A percentile compares a stretch with the other conserved stretches of the same genome.
Evolutionary conservation across 495 filamentous ascomycete species (phyloP).

Genomic region (Jackrogersella multiformis): DNA sequence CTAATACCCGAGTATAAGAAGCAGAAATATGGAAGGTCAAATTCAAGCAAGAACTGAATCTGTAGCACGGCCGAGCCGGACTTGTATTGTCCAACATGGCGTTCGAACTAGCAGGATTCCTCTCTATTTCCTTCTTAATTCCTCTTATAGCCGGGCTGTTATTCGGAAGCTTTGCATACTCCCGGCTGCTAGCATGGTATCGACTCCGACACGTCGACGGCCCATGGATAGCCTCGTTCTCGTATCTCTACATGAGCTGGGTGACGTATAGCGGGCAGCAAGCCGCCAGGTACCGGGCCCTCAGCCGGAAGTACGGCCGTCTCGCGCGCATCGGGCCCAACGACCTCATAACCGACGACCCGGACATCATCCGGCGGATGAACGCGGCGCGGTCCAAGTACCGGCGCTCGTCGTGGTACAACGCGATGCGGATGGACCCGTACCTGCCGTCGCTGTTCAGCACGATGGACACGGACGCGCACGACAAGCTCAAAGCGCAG

Average conservation of each 20-base stretch:
- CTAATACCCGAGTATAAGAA: not conserved
- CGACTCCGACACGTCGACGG: slow-evolving; percentile 41
- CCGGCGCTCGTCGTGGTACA: slow-evolving; percentile 49
- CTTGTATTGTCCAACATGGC: slow-evolving; percentile 1
- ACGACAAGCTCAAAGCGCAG: slow-evolving; percentile 52
- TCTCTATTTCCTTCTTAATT: slow-evolving; percentile 9
- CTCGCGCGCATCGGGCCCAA: slow-evolving; percentile 53
- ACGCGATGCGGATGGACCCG: slow-evolving; percentile 47
- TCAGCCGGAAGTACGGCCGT: slow-evolving; percentile 41
- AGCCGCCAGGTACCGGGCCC: slow-evolving; percentile 20
- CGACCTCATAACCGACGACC: slow-evolving; percentile 52
- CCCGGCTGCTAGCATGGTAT: slow-evolving; percentile 30
- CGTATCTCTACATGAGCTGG: slow-evolving; percentile 39
- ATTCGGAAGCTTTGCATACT: slow-evolving; percentile 11
- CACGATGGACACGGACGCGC: slow-evolving; percentile 23
- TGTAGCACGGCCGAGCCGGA: not conserved
- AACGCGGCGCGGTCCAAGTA: slow-evolving; percentile 51
- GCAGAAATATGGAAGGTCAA: slow-evolving; percentile 1
- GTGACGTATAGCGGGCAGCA: slow-evolving; percentile 32
- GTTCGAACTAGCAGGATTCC: not conserved
- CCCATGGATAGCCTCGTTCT: slow-evolving; percentile 33
- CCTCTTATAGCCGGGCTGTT: not conserved
- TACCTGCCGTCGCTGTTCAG: slow-evolving; percentile 22
- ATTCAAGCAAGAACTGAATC: not conserved
- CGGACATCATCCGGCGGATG: slow-evolving; percentile 50